Conservation (phyloP, 2,329 filamentous ascomycete species). For the Acrocalymma vagum region DNA sequence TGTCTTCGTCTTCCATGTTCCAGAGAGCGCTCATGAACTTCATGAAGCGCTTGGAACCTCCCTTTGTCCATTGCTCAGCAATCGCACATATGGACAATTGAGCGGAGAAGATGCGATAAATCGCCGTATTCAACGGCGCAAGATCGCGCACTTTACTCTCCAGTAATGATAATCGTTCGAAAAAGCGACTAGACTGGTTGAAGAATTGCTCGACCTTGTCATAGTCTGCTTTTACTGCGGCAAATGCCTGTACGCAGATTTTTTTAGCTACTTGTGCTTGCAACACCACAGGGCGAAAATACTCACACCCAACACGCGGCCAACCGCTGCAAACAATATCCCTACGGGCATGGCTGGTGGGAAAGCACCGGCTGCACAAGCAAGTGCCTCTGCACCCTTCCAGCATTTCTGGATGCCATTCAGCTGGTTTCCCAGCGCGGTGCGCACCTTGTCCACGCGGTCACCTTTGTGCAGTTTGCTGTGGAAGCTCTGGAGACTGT, state of each 20-base stretch:
- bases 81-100: conserved; percentile 43
- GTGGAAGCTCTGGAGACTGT: conserved; percentile 15
- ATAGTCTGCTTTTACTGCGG: conserved; percentile 47
- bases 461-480: conserved; percentile 11
- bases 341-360: conserved; percentile 26
- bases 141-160: conserved; percentile 41
- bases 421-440: conserved; percentile 17
- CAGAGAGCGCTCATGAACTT: conserved; percentile 23
- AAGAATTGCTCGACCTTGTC: conserved; percentile 52
- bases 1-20: conserved; percentile 19
- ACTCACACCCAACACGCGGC: conserved; percentile 12
- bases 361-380: conserved; percentile 23
- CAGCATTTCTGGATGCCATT: conserved; percentile 23
- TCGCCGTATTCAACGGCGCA: conserved; percentile 41
- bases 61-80: conserved; percentile 23
- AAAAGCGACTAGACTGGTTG: conserved; percentile 48
- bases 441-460: conserved; percentile 16
- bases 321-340: conserved; percentile 19
- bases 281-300: neutral
- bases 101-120: conserved; percentile 49
- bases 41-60: too few relatives aligned
- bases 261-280: neutral
- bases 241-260: conserved; percentile 32
- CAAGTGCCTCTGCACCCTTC: conserved; percentile 17
- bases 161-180: conserved; percentile 44